Evolutionary conservation across 208 protist species (phyloP), one percentile per base, ranked within the genome.

Genomic region (Novymonas esmeraldas): DNA sequence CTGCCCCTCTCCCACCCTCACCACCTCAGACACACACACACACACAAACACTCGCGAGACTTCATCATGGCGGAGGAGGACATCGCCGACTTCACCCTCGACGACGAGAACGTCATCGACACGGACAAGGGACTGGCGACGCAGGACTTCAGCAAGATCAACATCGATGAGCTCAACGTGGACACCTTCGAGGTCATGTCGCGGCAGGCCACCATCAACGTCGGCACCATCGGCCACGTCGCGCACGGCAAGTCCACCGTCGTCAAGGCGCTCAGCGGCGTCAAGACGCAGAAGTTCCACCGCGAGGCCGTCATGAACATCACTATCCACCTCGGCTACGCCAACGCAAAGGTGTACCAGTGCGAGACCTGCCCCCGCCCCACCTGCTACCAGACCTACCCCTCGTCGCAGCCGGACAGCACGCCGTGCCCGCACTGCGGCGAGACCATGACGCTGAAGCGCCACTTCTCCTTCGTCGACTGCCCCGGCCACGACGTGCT

Each of bases 221-320:
- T 99, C 69, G 99, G 98, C 64, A 99, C 99, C 22, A 99, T 99
- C 77, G 99, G 99, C 46, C 99, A 99, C 79, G 99, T 99, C 31
- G 98, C 99, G 4, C 99, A 99, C 91, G 99, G 99, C 68, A 99
- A 99, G 84, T 99, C 98, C 39, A 99, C 99, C 29, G 97, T 99
- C 16, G 99, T 99, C 51, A 98, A 98, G 74, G 97, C 99, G 34
- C 97, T 99, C 31, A 99, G 98, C 55, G 98, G 98, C 36, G 98
- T 99, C 48, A 96, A 99, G 90, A 99, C 98, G 51, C 97, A 99
- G 59, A 96, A 98, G 76, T 99, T 99, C 83, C 99, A 99, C 82
- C 98, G 94, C 76, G 99, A 99, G 90, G 90, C 99, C 13, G 97
- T 99, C 76, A 90, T 98, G 70, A 99, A 99, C 90, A 99, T 99